Evolutionary conservation across 352 stramenopile genomes (phyloP).

Genomic region (Phytophthora constricta): DNA sequence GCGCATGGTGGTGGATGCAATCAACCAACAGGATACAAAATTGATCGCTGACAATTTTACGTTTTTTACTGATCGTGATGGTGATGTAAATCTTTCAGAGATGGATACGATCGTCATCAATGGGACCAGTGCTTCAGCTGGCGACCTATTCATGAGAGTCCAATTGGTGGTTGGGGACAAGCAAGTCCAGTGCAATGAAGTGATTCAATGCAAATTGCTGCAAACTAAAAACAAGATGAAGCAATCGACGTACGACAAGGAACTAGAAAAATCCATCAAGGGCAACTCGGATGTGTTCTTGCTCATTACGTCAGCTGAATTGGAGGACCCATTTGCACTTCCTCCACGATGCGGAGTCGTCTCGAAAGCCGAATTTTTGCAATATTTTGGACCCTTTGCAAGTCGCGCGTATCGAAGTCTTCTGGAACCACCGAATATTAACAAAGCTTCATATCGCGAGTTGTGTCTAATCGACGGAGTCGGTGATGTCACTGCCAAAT

Average conservation of each 20-base stretch:
- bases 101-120: conserved; percentile 11
- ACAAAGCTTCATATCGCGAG: neutral
- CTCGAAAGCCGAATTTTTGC: conserved; percentile 9
- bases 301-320: conserved; percentile 9
- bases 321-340: conserved; percentile 8
- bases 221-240: neutral
- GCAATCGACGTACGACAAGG: neutral
- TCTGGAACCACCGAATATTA: neutral
- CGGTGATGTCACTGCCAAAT: neutral
- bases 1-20: conserved; percentile 2
- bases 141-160: conserved; percentile 4
- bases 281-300: conserved; percentile 13
- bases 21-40: conserved; percentile 5
- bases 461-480: neutral
- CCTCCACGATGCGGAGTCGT: conserved; percentile 17
- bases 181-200: conserved; percentile 17
- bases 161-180: neutral
- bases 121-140: neutral
- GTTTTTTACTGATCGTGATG: neutral
- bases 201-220: conserved; percentile 12
- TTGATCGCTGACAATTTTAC: neutral
- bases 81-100: neutral
- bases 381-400: conserved; percentile 28
- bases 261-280: neutral
- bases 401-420: conserved; percentile 19